A percentile compares a stretch with the other conserved stretches of the same genome.
phyloP scores from a whole-genome alignment of 1,284 basidiomycete genomes.

The Rhodotorula sp. region DNA sequence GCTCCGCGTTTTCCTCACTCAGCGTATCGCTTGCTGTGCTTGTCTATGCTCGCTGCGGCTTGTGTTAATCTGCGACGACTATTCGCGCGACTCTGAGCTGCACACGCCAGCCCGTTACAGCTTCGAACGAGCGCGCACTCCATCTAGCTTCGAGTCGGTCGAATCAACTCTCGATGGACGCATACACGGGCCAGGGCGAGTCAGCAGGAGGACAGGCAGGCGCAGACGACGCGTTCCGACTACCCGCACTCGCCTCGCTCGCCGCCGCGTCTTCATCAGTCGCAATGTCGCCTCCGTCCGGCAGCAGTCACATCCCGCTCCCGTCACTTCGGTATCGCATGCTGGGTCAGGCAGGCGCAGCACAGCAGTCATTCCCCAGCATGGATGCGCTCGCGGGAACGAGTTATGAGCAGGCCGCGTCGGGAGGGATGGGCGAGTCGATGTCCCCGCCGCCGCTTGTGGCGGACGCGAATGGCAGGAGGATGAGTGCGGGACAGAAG shows the following conservation, averaged over 20 bases:
- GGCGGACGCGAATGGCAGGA: background rate
- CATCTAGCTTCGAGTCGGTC: no score
- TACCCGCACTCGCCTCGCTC: conserved; percentile 10
- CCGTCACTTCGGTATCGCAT: background rate
- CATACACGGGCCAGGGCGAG: background rate
- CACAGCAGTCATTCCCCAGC: background rate
- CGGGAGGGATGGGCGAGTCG: background rate
- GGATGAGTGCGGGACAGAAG: background rate
- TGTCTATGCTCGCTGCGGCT: no score
- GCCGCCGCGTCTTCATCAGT: conserved; percentile 1
- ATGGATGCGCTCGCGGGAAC: conserved; percentile 1
- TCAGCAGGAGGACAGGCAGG: background rate
- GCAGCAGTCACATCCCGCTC: background rate
- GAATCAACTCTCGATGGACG: no score
- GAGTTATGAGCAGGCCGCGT: background rate
- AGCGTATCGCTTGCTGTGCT: no score
- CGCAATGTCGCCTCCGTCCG: background rate
- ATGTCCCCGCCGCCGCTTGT: background rate
- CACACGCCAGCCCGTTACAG: no score
- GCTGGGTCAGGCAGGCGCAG: background rate
- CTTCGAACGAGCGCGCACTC: no score
- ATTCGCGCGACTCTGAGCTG: no score
- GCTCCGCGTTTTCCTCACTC: no score
- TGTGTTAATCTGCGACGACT: no score
- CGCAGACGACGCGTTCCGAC: background rate